phyloP scores from a whole-genome alignment of 805 yeast species.

The Saturnispora halmiae region DNA sequence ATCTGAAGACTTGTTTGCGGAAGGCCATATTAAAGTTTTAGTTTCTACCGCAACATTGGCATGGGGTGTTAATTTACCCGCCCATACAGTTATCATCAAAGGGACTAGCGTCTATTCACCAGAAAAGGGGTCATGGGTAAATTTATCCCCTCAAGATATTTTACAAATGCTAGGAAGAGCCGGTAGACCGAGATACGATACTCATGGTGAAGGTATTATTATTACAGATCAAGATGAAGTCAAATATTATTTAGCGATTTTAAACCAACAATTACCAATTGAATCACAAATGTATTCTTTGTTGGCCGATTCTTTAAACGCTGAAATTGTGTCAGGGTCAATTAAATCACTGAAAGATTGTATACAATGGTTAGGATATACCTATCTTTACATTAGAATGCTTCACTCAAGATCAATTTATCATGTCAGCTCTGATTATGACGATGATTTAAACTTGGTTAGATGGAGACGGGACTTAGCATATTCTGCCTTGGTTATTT shows the following conservation, averaged over 20 bases:
- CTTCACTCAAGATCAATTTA: slow-evolving; percentile 60
- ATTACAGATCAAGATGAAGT: slow-evolving; percentile 81
- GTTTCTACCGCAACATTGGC: slow-evolving; percentile 92
- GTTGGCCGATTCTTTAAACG: slow-evolving; percentile 70
- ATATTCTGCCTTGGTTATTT: slow-evolving; percentile 63
- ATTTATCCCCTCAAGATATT: slow-evolving; percentile 89
- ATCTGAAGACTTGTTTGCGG: slow-evolving; percentile 82
- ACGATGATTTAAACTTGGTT: slow-evolving; percentile 38
- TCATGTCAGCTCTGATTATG: slow-evolving; percentile 61
- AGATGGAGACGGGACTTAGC: slow-evolving; percentile 56
- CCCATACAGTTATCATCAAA: slow-evolving; percentile 86
- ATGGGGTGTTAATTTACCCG: slow-evolving; percentile 96
- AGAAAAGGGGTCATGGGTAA: slow-evolving; percentile 80
- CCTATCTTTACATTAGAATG: slow-evolving; percentile 79
- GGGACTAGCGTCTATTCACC: slow-evolving; percentile 95
- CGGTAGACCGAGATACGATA: slow-evolving; percentile 92
- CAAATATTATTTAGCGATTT: slow-evolving; percentile 80
- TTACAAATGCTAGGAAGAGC: slow-evolving; percentile 98
- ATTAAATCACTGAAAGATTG: slow-evolving; percentile 55
- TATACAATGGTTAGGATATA: slow-evolving; percentile 68
- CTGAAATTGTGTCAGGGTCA: slow-evolving; percentile 74
- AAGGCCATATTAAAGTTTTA: slow-evolving; percentile 71
- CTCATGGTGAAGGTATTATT: slow-evolving; percentile 86
- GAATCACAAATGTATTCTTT: slow-evolving; percentile 75
- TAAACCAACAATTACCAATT: slow-evolving; percentile 85